These are phyloP conservation scores for Macrotyloma uniflorum DNA, from an alignment of 306 rosid genomes.

Conservation along the genomic window DNA sequence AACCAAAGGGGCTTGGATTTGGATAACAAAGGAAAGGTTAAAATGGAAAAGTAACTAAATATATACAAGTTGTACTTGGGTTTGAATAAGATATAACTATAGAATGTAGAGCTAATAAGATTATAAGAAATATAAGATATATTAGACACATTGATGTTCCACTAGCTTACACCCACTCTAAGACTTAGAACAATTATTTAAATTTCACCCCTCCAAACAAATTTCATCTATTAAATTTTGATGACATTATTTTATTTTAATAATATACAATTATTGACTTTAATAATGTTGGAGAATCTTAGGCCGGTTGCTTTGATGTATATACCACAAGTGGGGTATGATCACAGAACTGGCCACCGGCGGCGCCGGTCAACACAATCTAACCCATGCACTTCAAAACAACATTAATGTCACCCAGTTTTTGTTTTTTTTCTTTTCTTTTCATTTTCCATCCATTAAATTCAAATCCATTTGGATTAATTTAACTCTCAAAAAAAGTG, in stretches of 20 bases:
- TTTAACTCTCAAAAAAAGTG: neutral
- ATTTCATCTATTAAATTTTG: neutral
- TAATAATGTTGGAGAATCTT: slow-evolving; percentile 24
- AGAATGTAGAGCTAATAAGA: neutral
- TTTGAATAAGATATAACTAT: too few species aligned
- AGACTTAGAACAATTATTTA: neutral
- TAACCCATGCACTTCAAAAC: neutral
- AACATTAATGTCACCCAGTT: neutral
- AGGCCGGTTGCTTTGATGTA: slow-evolving; percentile 34
- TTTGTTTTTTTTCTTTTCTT: neutral
- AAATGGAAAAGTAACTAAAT: neutral
- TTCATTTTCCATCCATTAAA: neutral
- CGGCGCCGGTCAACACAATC: slow-evolving; percentile 37
- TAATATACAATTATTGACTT: slow-evolving; percentile 14
- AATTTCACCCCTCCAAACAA: neutral
- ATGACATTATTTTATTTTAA: neutral
- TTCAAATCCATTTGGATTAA: neutral
- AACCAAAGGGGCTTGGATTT: neutral
- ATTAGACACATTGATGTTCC: neutral
- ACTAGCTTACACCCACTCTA: neutral
- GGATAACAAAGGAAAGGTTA: neutral
- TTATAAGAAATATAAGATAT: neutral
- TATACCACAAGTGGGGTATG: slow-evolving; percentile 15
- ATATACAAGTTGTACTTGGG: neutral
- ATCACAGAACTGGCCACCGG: slow-evolving; percentile 37